Base-by-base conservation (phyloP, 2,329 filamentous ascomycete species). In the Lasiodiplodia hormozganensis region DNA sequence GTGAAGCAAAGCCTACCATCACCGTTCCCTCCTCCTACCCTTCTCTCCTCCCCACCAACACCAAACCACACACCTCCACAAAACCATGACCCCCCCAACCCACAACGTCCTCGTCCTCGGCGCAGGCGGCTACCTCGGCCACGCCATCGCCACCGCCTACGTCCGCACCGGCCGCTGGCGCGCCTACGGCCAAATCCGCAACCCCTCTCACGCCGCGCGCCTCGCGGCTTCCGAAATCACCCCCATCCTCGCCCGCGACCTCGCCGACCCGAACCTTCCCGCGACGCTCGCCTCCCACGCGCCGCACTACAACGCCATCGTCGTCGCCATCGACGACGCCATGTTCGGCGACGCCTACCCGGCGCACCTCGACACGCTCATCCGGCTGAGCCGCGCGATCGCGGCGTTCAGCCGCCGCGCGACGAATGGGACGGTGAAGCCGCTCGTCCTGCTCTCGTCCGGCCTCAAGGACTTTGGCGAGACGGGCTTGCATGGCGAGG, bases 391-490 rank as follows among this genome's bases (percentile, higher is more conserved):
- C 10, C 21, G 18, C 5, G 12, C 18, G 31, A 7, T 38, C 6
- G 53, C 53, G 2, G 28, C 34, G 1, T 36, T 36, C 4, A 56
- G 53, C 16, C 31, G 28, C 7, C 7, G 28, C 4, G 28, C 28
- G 28, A 56, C n/a, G 5, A 16, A 5, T 1, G 14, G 36, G 5
- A 28, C 18, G 2, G 31, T 56, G 1, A 34, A 23, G 16, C 53
- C 53, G 6, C 31, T 56, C 14, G 53, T 38, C 3, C 14, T 56
- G 8, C 18, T 56, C 53, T 31, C 31, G 7, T 21, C 53, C 2
- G 53, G 53, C 31, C 8, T 56, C 25, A 56, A 56, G 18, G 53
- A 56, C 31, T 36, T 18, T 25, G 53, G 25, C 53, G 53, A 56
- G 31, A 56, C 53, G 7, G 53, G 31, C 0, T 14, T 56, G 7